These are phyloP conservation scores for Vachellia collinsii DNA, from an alignment of 306 rosid genomes.

Conservation along the genomic window DNA sequence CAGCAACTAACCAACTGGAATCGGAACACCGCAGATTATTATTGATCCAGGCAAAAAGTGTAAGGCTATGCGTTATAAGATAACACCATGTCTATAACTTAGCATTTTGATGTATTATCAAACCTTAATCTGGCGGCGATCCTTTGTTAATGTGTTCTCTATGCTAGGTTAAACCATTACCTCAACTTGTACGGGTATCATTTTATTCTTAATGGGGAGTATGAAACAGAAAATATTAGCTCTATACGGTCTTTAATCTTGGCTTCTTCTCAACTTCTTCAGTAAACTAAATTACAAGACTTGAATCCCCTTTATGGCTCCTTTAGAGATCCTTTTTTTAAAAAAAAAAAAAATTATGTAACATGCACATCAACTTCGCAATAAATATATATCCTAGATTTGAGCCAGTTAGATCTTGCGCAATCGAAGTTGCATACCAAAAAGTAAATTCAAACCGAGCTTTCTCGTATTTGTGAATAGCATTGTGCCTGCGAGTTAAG, in stretches of 20 bases:
- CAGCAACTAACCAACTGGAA: conserved; percentile 8
- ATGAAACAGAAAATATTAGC: background rate
- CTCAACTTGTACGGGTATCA: background rate
- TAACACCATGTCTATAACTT: background rate
- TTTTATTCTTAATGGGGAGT: background rate
- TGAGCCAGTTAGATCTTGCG: background rate
- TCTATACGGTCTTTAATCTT: background rate
- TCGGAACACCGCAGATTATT: background rate
- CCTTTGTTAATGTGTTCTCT: background rate
- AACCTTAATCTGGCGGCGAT: conserved; percentile 8
- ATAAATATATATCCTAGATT: background rate
- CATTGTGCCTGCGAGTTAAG: background rate
- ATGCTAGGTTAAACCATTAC: conserved; percentile 8
- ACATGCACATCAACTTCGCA: background rate
- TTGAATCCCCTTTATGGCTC: conserved; percentile 15
- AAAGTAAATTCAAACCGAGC: background rate
- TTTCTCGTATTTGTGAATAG: conserved; percentile 11
- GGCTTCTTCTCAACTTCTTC: background rate
- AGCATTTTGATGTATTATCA: background rate
- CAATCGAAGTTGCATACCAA: conserved; percentile 7
- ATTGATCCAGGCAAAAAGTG: background rate
- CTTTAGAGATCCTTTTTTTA: background rate
- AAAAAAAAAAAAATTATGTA: no score
- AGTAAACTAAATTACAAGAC: background rate
- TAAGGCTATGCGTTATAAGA: background rate